phyloP scores from a whole-genome alignment of 768 basidiomycete species.

The Psilocybe tampanensis region DNA sequence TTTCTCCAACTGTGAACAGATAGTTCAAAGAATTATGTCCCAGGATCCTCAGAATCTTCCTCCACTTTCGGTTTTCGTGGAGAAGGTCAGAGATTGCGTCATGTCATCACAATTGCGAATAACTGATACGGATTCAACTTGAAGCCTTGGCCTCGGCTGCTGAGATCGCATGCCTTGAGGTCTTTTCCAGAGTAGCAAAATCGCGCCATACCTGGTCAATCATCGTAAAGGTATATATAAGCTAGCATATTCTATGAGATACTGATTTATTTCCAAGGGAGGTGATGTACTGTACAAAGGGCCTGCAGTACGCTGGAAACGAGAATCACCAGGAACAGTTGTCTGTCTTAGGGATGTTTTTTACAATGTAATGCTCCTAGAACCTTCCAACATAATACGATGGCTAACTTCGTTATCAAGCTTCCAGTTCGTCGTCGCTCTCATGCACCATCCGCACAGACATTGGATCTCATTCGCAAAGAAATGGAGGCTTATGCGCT shows the following conservation, averaged over 20 bases:
- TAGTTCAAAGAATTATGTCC: slow-evolving; percentile 70
- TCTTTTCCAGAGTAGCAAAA: slow-evolving; percentile 70
- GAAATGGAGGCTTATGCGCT: slow-evolving; percentile 77
- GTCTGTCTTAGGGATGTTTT: slow-evolving; percentile 89
- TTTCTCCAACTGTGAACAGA: slow-evolving; percentile 41
- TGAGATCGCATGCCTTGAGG: slow-evolving; percentile 78
- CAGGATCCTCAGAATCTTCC: slow-evolving; percentile 48
- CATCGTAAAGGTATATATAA: slow-evolving; percentile 70
- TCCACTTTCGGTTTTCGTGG: slow-evolving; percentile 90
- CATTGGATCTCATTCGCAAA: slow-evolving; percentile 67
- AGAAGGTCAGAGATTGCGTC: slow-evolving; percentile 61
- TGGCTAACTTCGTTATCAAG: slow-evolving; percentile 40
- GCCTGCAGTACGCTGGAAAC: slow-evolving; percentile 72
- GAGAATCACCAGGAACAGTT: slow-evolving; percentile 75
- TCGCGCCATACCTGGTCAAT: slow-evolving; percentile 74
- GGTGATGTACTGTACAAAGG: slow-evolving; percentile 71
- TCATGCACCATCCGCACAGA: slow-evolving; percentile 59
- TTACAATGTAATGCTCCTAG: slow-evolving; percentile 61
- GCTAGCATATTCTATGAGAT: background rate
- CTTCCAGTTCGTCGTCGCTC: slow-evolving; percentile 80
- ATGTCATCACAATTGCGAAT: background rate
- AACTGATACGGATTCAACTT: background rate
- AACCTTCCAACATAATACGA: background rate
- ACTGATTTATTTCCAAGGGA: slow-evolving; percentile 44
- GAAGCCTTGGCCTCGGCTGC: slow-evolving; percentile 89